Conservation (phyloP, 108 stramenopile species). For the Cyclotella choctawhatcheeana region DNA sequence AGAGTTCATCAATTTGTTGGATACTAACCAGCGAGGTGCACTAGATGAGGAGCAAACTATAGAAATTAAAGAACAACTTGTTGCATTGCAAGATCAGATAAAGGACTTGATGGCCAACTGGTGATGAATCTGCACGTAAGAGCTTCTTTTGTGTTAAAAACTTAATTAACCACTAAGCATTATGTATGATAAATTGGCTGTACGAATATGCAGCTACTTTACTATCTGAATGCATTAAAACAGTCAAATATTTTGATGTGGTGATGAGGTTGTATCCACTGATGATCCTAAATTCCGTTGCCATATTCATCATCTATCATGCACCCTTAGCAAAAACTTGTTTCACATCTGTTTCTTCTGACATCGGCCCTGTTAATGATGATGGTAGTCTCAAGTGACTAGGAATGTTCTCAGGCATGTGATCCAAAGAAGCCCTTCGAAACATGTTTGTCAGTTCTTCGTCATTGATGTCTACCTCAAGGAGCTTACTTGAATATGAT, state of each 20-base stretch:
- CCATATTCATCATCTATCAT: neutral
- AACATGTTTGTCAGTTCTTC: slow-evolving; percentile 24
- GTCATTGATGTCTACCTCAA: slow-evolving; percentile 2
- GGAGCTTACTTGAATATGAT: slow-evolving; percentile 3
- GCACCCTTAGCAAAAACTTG: slow-evolving; percentile 23
- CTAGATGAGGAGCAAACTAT: neutral
- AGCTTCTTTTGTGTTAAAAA: neutral
- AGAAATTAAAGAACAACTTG: neutral
- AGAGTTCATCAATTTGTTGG: neutral
- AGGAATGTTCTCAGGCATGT: neutral
- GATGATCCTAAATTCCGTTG: neutral
- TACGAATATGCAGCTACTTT: too few relatives aligned
- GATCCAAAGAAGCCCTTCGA: slow-evolving; percentile 33
- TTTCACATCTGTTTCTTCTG: slow-evolving; percentile 3
- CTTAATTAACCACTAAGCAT: neutral
- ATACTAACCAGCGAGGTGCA: neutral
- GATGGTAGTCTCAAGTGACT: neutral
- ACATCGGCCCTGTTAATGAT: neutral
- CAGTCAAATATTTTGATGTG: neutral
- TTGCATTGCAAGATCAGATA: neutral
- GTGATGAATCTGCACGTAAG: neutral
- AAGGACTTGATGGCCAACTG: neutral
- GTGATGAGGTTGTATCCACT: neutral
- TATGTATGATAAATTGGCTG: neutral
- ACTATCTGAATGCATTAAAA: too few relatives aligned